Evolutionary conservation across 2,329 filamentous ascomycete species (phyloP), one percentile per base, ranked within the genome.

Genomic region (Leptographium wingfieldii): DNA sequence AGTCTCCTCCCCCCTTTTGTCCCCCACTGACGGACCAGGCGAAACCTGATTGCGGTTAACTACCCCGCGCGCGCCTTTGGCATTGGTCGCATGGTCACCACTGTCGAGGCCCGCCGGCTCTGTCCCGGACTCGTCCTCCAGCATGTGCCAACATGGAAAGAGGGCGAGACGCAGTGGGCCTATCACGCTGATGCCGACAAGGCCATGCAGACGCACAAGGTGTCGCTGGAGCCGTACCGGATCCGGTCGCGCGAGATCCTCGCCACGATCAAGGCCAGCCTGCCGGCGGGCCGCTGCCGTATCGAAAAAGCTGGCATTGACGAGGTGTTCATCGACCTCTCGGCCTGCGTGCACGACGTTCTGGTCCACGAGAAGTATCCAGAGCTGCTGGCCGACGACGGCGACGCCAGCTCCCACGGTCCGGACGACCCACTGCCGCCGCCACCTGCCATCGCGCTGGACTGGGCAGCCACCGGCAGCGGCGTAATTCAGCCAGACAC

Each of bases 21-120:
- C 38, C 38, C 38, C 38, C 38, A 3, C 38, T 57, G 51, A 38
- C 22, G 29, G 31, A 10, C 14, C 52, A 85, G 88, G 88, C 88
- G 95, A 72, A 90, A 88, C 10, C 79, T 99, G 29, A 99, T 99
- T 69, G 94, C 94, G 3, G 85, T 99, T 72, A 99, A 99, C 74
- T 99, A 99, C 69, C 85, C 94, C 2, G 92, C 92, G 5, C 85
- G 94, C 19, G 80, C 81, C 10, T 92, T 83, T 67, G 91, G 90
- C 2, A 84, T 99, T 59, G 86, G 79, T 53, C 79, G 92, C 40
- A 89, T 95, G 74, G 85, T 92, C 64, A 88, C 84, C 10, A 80
- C 90, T 51, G 77, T 78, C 4, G 94, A 97, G 68, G 94, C 94
- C 22, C 86, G 85, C 72, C 92, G 92, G 71, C 77, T 90, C 63